A percentile compares a stretch with the other conserved stretches of the same genome.
Conservation (phyloP, 2,329 filamentous ascomycete genomes). For the Clathrospora elynae region DNA sequence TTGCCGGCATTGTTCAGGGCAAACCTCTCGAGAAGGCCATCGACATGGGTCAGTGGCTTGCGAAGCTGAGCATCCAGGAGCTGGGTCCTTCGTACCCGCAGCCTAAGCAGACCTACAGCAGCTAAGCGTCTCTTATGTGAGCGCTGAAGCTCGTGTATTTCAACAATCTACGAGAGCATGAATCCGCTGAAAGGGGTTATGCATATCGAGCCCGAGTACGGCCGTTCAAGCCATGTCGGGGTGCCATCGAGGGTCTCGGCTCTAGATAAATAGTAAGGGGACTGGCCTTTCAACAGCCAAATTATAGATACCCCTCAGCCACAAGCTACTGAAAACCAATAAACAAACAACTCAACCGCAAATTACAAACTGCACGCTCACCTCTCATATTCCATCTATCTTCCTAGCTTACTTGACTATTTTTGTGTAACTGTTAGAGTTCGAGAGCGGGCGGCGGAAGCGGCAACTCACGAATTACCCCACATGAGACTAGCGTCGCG, state of each 20-base stretch:
- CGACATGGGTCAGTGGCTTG: constrained; percentile 96
- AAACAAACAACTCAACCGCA: too few relatives aligned
- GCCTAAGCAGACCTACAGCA: constrained; percentile 50
- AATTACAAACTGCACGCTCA: too few relatives aligned
- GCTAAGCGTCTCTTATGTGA: constrained; percentile 38
- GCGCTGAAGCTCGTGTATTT: constrained; percentile 48
- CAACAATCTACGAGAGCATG: constrained; percentile 47
- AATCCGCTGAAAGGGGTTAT: constrained; percentile 1
- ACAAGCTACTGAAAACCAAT: too few relatives aligned
- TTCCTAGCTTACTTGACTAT: too few relatives aligned
- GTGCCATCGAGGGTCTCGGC: constrained; percentile 1
- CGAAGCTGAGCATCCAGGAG: constrained; percentile 90
- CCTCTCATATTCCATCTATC: too few relatives aligned
- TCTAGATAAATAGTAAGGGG: constrained; percentile 2
- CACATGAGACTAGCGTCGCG: constrained; percentile 7
- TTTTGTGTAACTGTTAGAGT: too few relatives aligned
- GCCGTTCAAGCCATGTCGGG: constrained; percentile 5
- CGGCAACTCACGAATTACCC: neutral
- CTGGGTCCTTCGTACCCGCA: constrained; percentile 80
- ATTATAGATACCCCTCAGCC: constrained; percentile 13
- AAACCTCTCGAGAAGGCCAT: constrained; percentile 78
- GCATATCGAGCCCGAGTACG: neutral
- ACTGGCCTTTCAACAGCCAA: constrained; percentile 25
- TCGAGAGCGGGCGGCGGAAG: too few relatives aligned
- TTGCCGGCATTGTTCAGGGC: constrained; percentile 85